Conservation (phyloP, 768 basidiomycete species). For the Boletus tylopilopsis region DNA sequence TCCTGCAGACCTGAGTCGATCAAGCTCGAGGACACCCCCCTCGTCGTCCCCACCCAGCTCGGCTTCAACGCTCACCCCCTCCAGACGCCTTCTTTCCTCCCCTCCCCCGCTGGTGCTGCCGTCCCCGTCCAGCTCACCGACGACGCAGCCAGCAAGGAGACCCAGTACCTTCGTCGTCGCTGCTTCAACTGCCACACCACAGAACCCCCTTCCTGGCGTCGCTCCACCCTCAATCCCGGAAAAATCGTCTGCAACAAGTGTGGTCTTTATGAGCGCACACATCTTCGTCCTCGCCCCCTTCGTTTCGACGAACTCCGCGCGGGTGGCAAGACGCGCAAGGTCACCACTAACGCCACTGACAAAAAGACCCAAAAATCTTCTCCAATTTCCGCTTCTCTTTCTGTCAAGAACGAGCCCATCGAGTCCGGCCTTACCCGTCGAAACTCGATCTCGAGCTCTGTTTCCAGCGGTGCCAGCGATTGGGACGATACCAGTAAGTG, state of each 20-base stretch:
- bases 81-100: conserved; percentile 40
- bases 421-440: conserved; percentile 53
- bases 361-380: conserved; percentile 33
- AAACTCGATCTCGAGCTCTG: conserved; percentile 56
- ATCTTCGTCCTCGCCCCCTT: conserved; percentile 75
- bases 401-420: conserved; percentile 62
- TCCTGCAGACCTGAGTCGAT: conserved; percentile 36
- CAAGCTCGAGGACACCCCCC: conserved; percentile 63
- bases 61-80: conserved; percentile 28
- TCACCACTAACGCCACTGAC: conserved; percentile 18
- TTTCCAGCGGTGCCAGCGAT: conserved; percentile 57
- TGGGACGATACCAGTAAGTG: conserved; percentile 78
- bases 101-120: conserved; percentile 36
- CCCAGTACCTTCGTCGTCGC: conserved; percentile 81
- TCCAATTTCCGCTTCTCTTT: conserved; percentile 34
- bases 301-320: conserved; percentile 86
- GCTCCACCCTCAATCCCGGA: conserved; percentile 83
- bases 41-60: conserved; percentile 60
- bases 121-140: conserved; percentile 83
- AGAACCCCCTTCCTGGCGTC: conserved; percentile 85
- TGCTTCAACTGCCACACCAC: conserved; percentile 93
- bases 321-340: conserved; percentile 77
- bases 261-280: conserved; percentile 87
- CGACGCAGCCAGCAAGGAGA: conserved; percentile 87
- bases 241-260: conserved; percentile 97